Evolutionary conservation across 2,329 filamentous ascomycete species (phyloP).

Genomic region (Magnaporthales sp.): DNA sequence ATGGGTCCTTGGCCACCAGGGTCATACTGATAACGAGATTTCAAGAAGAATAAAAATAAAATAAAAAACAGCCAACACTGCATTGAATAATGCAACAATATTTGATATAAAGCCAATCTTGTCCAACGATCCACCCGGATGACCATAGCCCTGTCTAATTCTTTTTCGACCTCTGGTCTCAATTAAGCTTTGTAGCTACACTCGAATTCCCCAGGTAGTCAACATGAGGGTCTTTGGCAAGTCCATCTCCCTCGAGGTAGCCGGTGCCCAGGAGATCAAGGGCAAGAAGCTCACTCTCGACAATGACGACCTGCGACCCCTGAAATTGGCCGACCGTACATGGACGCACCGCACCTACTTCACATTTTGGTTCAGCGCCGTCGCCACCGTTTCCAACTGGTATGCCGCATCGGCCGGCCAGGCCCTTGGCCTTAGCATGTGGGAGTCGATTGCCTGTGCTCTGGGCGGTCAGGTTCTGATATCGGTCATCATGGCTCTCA

Average conservation of each 20-base stretch:
- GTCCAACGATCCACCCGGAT: neutral
- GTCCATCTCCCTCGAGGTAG: neutral
- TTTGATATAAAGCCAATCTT: neutral
- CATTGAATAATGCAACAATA: neutral
- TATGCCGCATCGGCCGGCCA: conserved; percentile 29
- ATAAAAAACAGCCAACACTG: neutral
- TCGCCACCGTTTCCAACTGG: conserved; percentile 26
- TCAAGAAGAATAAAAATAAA: neutral
- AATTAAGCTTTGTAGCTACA: neutral
- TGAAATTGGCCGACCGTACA: conserved; percentile 28
- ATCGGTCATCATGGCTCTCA: conserved; percentile 30
- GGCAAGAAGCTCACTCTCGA: conserved; percentile 19
- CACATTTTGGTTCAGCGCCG: conserved; percentile 32
- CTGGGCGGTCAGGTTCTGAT: conserved; percentile 31
- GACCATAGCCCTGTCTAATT: neutral
- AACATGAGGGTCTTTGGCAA: neutral
- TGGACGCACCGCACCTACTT: conserved; percentile 31
- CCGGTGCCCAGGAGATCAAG: neutral
- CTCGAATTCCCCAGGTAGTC: neutral
- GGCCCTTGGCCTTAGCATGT: conserved; percentile 36
- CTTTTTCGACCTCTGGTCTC: neutral
- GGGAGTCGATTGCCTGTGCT: conserved; percentile 34
- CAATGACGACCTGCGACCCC: conserved; percentile 31
- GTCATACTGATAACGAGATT: neutral
- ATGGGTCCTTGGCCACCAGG: no score